Evolutionary conservation across 768 basidiomycete species (phyloP), one percentile per base, ranked within the genome.

Genomic region (Hypholoma sublateritium): DNA sequence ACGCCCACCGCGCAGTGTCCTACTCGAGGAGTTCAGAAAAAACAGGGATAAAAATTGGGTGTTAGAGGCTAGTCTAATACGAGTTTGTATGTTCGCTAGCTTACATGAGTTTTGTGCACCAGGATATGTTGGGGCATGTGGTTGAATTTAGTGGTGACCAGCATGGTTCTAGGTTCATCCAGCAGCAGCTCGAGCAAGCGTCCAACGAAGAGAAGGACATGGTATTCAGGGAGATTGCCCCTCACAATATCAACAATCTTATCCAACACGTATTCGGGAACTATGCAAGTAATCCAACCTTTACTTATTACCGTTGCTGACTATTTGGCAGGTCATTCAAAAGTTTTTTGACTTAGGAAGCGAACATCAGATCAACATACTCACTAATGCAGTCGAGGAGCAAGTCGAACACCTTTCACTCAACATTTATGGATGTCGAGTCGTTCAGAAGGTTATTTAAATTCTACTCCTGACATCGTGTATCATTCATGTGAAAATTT

Each of bases 131-230:
- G 43, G 92, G 92, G 7, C 83, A 90, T 69, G 71, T 96, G 53
- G 87, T 91, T 37, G 96, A 98, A 70, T 99, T 99, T 69, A 88
- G 91, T 56, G 84, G 85, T 13, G 96, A 98, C 71, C 95, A 97
- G 68, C 91, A 95, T 60, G 96, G 95, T n/a, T 97, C 95, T n/a
- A 86, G 96, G 8, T 94, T 98, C 71, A 95, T 99, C 59, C 96
- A 98, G 69, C 86, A 90, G 64, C 88, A 89, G 66, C 78, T 98
- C 12, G 67, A 67, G 48, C 25, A 36, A 12, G 60, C 93, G 5
- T 79, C 83, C n/a, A 78, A 79, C 37, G 92, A 93, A 57, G 93
- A 94, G 65, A 88, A 85, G 68, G 84, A 90, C 62, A 69, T 77
- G 34, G 79, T 96, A 36, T 97, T 94, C 59, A 86, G 90, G 48